Evolutionary conservation across 1,284 basidiomycete species (phyloP), one percentile per base, ranked within the genome.

Genomic region (Puccinia novopanici): DNA sequence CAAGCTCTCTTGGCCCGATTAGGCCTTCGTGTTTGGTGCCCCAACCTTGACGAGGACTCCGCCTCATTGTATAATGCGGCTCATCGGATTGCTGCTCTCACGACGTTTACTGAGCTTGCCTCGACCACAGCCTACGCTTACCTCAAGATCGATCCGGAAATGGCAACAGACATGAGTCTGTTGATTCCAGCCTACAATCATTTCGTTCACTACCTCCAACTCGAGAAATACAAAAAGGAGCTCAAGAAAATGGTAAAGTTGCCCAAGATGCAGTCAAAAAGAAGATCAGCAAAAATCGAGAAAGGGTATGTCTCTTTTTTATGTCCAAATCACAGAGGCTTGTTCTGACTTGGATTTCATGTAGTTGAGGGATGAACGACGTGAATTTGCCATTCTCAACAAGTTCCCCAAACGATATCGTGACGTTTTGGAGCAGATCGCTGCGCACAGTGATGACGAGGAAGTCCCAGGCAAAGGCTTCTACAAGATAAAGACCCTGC

Each of bases 361-460:
- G 12, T 50, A 77, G 75, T 50, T 77, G n/a, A 22, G 45, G 22
- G 48, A 40, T 40, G 30, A 12, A 27, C 61, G 27, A 9, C 1
- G 19, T 0, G 24, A 54, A 9, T 68, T 77, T 67, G 48, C 75
- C 3, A 67, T 52, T 54, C 27, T 67, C 27, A 77, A 77, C 27
- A 77, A 67, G 9, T 77, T 68, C 37, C 75, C 75, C 27, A 0
- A 17, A 8, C 59, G 75, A 6, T 77, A 77, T 67, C 45, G 12
- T 10, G 24, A 57, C 15, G 55, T 77, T 15, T 54, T 77, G 42
- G 45, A 15, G 3, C 48, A 15, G 19, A 65, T 67, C 19, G 24
- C 9, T 5, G 75, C 75, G 3, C 75, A 77, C 75, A 77, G 75
- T 27, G 61, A 77, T 54, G 75, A 77, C 50, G 48, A 77, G 63